Evolutionary conservation across 2,329 filamentous ascomycete species (phyloP).

Genomic region (Fusarium pilosicola): DNA sequence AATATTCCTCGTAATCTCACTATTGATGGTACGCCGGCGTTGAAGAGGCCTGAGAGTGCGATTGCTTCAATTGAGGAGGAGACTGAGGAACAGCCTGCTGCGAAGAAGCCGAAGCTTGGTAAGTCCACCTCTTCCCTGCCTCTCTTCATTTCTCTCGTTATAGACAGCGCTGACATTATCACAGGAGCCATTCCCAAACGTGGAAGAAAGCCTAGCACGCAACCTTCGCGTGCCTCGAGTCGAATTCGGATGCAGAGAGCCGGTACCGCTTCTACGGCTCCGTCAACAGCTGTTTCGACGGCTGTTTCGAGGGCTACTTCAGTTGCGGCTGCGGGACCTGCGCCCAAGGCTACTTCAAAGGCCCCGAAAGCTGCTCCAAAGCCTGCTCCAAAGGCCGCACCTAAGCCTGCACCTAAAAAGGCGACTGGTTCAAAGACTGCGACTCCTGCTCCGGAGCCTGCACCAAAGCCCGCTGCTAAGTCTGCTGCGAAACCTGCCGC

Average conservation of each 20-base stretch:
- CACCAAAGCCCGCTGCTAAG: neutral
- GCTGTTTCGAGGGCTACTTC: neutral
- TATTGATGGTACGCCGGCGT: neutral
- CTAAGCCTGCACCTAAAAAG: neutral
- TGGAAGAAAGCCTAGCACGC: neutral
- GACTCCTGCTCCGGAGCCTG: neutral
- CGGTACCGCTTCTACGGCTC: neutral
- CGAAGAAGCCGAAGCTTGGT: constrained; percentile 31
- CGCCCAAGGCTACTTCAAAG: neutral
- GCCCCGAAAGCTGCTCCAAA: neutral
- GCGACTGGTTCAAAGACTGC: neutral
- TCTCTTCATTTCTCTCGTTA: fast-evolving
- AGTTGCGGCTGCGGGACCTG: neutral
- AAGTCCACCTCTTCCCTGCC: neutral
- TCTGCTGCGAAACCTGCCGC: neutral
- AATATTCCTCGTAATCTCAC: constrained; percentile 15
- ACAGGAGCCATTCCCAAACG: neutral
- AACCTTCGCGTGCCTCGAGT: constrained; percentile 20
- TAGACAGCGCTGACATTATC: neutral
- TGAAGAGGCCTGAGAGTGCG: constrained; percentile 2
- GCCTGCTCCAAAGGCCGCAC: neutral
- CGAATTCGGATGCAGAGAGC: constrained; percentile 4
- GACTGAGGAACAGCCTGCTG: constrained; percentile 6
- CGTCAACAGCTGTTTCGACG: neutral
- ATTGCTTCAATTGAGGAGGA: neutral